Percentiles rank a stretch among this genome's conserved stretches.
These are phyloP conservation scores for Coemansia sp. DNA, from an alignment of 192 early-diverging fungal genomes.

Conservation along the genomic window DNA sequence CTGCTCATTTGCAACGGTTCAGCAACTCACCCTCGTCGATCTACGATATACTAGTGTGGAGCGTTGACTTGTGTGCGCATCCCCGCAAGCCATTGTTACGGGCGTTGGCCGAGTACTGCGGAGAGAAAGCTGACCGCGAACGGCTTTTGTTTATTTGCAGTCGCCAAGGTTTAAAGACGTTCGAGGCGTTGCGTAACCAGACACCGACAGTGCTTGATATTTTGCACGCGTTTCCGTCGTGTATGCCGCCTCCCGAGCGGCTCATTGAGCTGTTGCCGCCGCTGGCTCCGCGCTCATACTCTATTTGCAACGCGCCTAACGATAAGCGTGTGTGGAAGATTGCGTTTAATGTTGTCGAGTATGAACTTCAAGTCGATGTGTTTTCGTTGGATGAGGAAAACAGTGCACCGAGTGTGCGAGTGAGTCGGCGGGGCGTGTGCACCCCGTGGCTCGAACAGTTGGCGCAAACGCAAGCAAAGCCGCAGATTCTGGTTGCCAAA, in stretches of 20 bases:
- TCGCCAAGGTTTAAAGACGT: slow-evolving; percentile 68
- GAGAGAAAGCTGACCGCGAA: slow-evolving; percentile 68
- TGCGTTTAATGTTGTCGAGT: slow-evolving; percentile 88
- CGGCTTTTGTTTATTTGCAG: slow-evolving; percentile 77
- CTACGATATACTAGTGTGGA: slow-evolving; percentile 68
- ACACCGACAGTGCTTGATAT: slow-evolving; percentile 77
- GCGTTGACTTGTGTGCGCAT: slow-evolving; percentile 69
- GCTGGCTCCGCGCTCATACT: slow-evolving; percentile 86
- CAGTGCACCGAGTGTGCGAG: background rate
- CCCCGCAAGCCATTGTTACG: slow-evolving; percentile 83
- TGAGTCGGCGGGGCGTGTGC: slow-evolving; percentile 66
- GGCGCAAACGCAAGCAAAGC: slow-evolving; percentile 10
- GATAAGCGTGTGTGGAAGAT: slow-evolving; percentile 53
- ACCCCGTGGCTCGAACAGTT: slow-evolving; percentile 80
- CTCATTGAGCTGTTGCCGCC: slow-evolving; percentile 78
- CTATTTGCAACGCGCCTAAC: slow-evolving; percentile 68
- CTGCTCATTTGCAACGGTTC: slow-evolving; percentile 30
- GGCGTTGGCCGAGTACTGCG: slow-evolving; percentile 76
- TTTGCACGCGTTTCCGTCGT: slow-evolving; percentile 75
- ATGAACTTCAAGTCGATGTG: slow-evolving; percentile 48
- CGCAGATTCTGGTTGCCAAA: slow-evolving; percentile 57
- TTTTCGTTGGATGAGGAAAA: slow-evolving; percentile 25
- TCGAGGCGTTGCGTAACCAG: slow-evolving; percentile 67
- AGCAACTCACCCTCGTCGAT: slow-evolving; percentile 37
- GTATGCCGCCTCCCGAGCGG: slow-evolving; percentile 61